Evolutionary conservation across 2,329 filamentous ascomycete genomes (phyloP), one percentile per base, ranked within the genome.

Genomic region (Stemphylium beticola): DNA sequence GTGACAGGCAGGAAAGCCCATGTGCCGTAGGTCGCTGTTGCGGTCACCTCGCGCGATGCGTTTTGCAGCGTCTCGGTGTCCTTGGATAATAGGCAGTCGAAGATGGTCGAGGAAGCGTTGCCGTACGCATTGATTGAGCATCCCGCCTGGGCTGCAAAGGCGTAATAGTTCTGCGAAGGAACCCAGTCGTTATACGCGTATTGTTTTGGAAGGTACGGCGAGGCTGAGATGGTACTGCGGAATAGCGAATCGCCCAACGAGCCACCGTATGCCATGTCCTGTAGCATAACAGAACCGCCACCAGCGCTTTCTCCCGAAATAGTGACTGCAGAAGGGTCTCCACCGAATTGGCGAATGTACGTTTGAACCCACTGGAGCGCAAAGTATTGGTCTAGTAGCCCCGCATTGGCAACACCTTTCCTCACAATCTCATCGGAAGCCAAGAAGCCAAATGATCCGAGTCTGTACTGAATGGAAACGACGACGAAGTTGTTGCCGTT

Each of bases 191-290:
- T 74, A 61, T 80, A 83, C 12, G 72, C 74, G 65, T 84, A 84
- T 57, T 85, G 81, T 49, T 81, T 80, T 0, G 83, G 82, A 9
- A 84, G 75, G 58, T 83, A 86, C 1, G 84, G 83, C 8, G 77
- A 80, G 1, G 77, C 75, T 2, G 79, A 46, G 9, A 68, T 68
- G 3, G 55, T 74, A 49, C 76, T 76, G 9, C 43, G 53, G 57
- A 77, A 78, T 0, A 77, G 59, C 1, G 72, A 69, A 8, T 64
- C 64, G 6, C 74, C 74, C 17, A 64, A 41, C 3, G 59, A 59
- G 2, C 73, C 72, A 12, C 72, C 71, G 29, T 73, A 70, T 11
- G 74, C 67, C 44, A 74, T 74, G 22, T 67, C 60, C 10, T 71
- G 75, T 8, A 77, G 63, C 34, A 52, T 44, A 41, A 50, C 20